Conservation (phyloP, 1,284 basidiomycete genomes). For the Ceratobasidium sp. region DNA sequence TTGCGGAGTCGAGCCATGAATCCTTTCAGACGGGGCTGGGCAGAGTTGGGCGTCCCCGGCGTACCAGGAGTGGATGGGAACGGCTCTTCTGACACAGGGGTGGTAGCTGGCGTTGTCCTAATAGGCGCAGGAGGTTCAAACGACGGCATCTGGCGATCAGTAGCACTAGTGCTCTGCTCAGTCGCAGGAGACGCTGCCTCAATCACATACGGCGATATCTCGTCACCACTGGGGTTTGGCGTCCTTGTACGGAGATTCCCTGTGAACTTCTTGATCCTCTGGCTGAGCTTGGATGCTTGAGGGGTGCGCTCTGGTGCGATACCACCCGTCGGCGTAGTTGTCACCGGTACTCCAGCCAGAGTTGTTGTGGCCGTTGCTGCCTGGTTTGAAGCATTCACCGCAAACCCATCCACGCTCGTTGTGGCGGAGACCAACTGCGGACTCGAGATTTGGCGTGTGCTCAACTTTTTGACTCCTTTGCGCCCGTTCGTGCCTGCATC, state of each 20-base stretch:
- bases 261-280: slow-evolving; percentile 74
- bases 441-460: slow-evolving; percentile 75
- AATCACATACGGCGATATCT: slow-evolving; percentile 52
- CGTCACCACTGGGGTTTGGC: slow-evolving; percentile 61
- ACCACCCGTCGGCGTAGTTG: neutral
- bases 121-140: slow-evolving; percentile 16
- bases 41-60: slow-evolving; percentile 47
- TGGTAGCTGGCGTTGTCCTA: slow-evolving; percentile 48
- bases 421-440: slow-evolving; percentile 77
- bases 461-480: slow-evolving; percentile 63
- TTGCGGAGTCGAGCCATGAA: slow-evolving; percentile 82
- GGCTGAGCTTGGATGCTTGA: slow-evolving; percentile 62
- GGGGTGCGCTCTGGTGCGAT: slow-evolving; percentile 53
- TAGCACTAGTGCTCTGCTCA: neutral
- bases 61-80: slow-evolving; percentile 62
- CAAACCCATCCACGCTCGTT: slow-evolving; percentile 78
- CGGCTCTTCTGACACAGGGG: slow-evolving; percentile 50
- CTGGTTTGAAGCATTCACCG: slow-evolving; percentile 59
- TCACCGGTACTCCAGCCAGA: slow-evolving; percentile 39
- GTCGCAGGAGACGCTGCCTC: slow-evolving; percentile 12
- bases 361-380: slow-evolving; percentile 51
- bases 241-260: slow-evolving; percentile 75
- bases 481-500: slow-evolving; percentile 55
- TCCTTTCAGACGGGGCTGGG: slow-evolving; percentile 72
- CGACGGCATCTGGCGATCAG: slow-evolving; percentile 9